Evolutionary conservation across 78 protist genomes (phyloP), one percentile per base, ranked within the genome.

Genomic region (Dictyostelium firmibasis): DNA sequence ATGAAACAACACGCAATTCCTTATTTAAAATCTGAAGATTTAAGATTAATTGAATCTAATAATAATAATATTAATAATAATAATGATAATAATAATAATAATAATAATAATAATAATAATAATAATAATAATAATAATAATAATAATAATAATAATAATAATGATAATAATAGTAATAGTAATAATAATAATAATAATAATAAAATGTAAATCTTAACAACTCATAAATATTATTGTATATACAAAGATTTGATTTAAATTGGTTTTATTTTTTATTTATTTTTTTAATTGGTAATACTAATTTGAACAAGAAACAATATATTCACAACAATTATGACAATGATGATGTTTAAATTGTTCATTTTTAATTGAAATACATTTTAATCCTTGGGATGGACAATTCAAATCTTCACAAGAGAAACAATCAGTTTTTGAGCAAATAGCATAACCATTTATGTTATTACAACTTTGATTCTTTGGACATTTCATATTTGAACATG

Each of bases 1-100:
- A 81, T 93, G 87, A 85, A 25, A 29, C 91, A 93, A 57, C 96
- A 93, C 64, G 77, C 92, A 13, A 86, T 93, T 44, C 96, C 96
- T 41, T 5, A 50, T 44, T 76, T 44, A 27, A 81, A 74, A 75
- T 93, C 96, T 60, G 77, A 41, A 36, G 96, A 93, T 43, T 23
- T 89, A 36, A 85, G 83, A 41, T 18, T 72, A 16, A 2, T 5
- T 23, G 20, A 20, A 23, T 27, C 29, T 14, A 20, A 20, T 20
- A 57, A 57, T 57, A 57, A 20, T 57, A 4, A 16, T 50, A 10
- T 13, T 44, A 50, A 50, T 50, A 50, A 50, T 50, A 16, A 16
- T 16, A 50, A 50, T 50, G 62, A 20, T 20, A 57, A 57, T 57
- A n/a, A 20, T 57, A 57, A 57, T 57, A 57, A 50, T 50, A 16